Evolutionary conservation across 2,329 filamentous ascomycete species (phyloP).

Genomic region (Fusarium musae): DNA sequence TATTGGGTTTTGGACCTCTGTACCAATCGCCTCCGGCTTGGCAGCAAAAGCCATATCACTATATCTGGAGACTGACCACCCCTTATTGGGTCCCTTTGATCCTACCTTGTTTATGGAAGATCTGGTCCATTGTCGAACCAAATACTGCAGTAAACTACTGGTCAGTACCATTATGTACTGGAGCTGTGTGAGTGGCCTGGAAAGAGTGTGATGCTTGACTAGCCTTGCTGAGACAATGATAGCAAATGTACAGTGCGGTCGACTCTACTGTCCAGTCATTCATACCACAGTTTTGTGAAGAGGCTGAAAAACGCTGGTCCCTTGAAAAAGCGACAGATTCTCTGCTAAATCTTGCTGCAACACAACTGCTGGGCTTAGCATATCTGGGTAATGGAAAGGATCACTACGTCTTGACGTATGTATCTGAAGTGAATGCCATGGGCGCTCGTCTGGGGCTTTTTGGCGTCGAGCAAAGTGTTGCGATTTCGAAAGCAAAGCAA

Average conservation of each 20-base stretch:
- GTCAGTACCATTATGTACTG: slow-evolving; percentile 23
- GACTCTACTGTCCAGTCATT: not conserved
- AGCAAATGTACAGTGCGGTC: slow-evolving; percentile 26
- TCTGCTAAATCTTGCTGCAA: slow-evolving; percentile 45
- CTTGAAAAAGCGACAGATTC: slow-evolving; percentile 18
- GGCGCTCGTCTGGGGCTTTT: slow-evolving; percentile 48
- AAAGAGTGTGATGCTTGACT: not conserved
- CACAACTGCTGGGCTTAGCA: slow-evolving; percentile 49
- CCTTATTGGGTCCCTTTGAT: slow-evolving; percentile 52
- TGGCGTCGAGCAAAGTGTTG: slow-evolving; percentile 16
- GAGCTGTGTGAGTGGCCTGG: slow-evolving; percentile 21
- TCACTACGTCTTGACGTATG: slow-evolving; percentile 48
- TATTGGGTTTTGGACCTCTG: slow-evolving; percentile 50
- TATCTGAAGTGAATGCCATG: slow-evolving; percentile 45
- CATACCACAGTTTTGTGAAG: slow-evolving; percentile 11
- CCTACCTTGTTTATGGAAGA: slow-evolving; percentile 50
- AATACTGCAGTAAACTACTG: slow-evolving; percentile 8
- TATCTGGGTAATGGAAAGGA: slow-evolving; percentile 51
- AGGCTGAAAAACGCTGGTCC: slow-evolving; percentile 19
- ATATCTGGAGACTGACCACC: slow-evolving; percentile 53
- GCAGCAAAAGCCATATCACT: slow-evolving; percentile 51
- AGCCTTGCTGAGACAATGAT: not conserved
- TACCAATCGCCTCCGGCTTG: slow-evolving; percentile 44
- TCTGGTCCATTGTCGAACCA: slow-evolving; percentile 38
- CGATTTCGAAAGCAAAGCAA: slow-evolving; percentile 16